A percentile compares a stretch with the other conserved stretches of the same genome.
These are phyloP conservation scores for Penicillium griseofulvum DNA, from an alignment of 2,329 filamentous ascomycete species.

Conservation along the genomic window DNA sequence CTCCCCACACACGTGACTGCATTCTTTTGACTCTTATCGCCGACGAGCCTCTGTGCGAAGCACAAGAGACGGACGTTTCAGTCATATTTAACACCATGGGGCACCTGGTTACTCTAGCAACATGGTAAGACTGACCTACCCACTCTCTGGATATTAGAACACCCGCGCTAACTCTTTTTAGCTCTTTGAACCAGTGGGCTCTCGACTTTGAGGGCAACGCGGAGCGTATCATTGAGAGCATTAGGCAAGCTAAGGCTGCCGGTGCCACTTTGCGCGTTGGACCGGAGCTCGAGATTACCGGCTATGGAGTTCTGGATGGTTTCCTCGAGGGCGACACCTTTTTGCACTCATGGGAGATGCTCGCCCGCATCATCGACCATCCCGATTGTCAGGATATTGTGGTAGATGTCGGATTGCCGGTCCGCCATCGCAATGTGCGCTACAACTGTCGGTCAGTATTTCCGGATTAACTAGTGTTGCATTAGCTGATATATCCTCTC, in stretches of 20 bases:
- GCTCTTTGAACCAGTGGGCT: conserved; percentile 49
- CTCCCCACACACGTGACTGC: conserved; percentile 24
- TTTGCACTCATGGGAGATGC: conserved; percentile 62
- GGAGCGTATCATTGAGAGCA: conserved; percentile 62
- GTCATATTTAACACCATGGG: conserved; percentile 30
- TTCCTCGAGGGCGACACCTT: conserved; percentile 60
- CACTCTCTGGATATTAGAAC: background rate
- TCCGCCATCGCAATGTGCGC: conserved; percentile 60
- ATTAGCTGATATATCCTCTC: background rate
- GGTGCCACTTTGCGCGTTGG: conserved; percentile 63
- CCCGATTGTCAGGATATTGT: conserved; percentile 34
- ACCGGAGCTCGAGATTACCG: conserved; percentile 56
- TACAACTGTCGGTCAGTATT: conserved; percentile 59
- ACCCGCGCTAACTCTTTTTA: conserved; percentile 13
- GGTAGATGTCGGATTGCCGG: conserved; percentile 46
- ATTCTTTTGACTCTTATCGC: conserved; percentile 9
- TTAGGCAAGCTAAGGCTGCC: conserved; percentile 57
- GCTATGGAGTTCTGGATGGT: conserved; percentile 59
- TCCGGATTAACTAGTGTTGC: background rate
- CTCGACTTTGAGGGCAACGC: conserved; percentile 65
- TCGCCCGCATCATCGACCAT: conserved; percentile 60
- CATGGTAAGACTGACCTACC: conserved; percentile 29
- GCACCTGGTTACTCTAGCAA: conserved; percentile 45
- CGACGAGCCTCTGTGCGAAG: background rate
- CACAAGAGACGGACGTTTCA: background rate